Conservation (phyloP, 2,329 filamentous ascomycete species). For the Talaromyces verruculosus region DNA sequence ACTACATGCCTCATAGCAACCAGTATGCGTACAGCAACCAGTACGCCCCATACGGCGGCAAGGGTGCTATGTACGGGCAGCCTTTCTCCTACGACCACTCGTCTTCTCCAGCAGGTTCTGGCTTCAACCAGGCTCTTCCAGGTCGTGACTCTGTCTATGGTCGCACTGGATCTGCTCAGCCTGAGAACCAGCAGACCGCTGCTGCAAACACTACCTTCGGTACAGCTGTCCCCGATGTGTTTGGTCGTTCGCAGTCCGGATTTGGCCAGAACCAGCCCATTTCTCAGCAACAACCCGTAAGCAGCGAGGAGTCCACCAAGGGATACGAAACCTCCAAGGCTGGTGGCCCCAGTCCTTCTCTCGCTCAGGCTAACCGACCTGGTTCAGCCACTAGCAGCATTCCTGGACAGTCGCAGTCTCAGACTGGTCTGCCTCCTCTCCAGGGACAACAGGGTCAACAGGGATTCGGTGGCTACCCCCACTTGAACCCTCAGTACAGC, state of each 20-base stretch:
- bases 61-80: conserved; percentile 63
- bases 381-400: conserved; percentile 62
- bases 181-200: conserved; percentile 53
- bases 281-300: conserved; percentile 50
- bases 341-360: conserved; percentile 60
- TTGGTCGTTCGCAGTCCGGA: conserved; percentile 58
- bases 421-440: conserved; percentile 55
- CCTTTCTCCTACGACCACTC: conserved; percentile 67
- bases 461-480: conserved; percentile 58
- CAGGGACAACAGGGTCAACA: conserved; percentile 56
- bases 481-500: conserved; percentile 55
- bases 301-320: conserved; percentile 57
- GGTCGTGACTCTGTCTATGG: conserved; percentile 60
- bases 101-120: conserved; percentile 62
- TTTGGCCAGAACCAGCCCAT: conserved; percentile 58
- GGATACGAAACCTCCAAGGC: conserved; percentile 58
- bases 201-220: conserved; percentile 52
- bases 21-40: conserved; percentile 58
- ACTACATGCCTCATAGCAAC: conserved; percentile 47
- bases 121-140: conserved; percentile 45
- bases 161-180: conserved; percentile 58
- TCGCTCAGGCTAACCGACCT: conserved; percentile 63
- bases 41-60: conserved; percentile 51
- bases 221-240: conserved; percentile 57
- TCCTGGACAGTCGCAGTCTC: conserved; percentile 51